Percentiles rank a stretch among this genome's conserved stretches.
Evolutionary conservation across 2,329 filamentous ascomycete genomes (phyloP).

Genomic region (Colletotrichum melonis): DNA sequence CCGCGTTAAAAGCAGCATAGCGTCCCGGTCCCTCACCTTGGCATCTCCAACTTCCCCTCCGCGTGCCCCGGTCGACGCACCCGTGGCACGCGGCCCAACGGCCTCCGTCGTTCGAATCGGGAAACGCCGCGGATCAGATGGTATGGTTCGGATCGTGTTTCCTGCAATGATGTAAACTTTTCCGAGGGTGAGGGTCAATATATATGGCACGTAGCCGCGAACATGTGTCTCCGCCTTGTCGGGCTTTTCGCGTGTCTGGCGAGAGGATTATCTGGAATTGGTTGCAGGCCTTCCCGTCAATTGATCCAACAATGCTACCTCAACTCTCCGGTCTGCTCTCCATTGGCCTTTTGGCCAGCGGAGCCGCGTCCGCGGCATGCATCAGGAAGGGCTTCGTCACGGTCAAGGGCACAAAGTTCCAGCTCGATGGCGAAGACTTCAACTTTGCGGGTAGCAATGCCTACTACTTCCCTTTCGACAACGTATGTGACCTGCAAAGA

Average conservation of each 20-base stretch:
- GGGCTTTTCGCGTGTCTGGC: not conserved
- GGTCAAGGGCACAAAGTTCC: conserved; percentile 60
- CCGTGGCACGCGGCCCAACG: conserved; percentile 28
- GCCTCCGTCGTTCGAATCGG: conserved; percentile 25
- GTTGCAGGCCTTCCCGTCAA: not conserved
- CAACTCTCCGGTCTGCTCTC: conserved; percentile 32
- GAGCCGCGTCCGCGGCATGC: conserved; percentile 26
- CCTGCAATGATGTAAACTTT: not conserved
- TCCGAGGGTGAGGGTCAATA: conserved; percentile 2
- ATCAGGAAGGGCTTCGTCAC: conserved; percentile 58
- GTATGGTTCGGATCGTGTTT: not conserved
- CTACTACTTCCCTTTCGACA: conserved; percentile 66
- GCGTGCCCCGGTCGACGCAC: not conserved
- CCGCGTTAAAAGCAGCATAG: conserved; percentile 18
- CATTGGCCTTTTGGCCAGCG: conserved; percentile 31
- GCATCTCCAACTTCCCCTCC: conserved; percentile 19
- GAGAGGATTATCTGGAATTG: not conserved
- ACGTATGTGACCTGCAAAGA: conserved; percentile 47
- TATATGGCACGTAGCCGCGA: conserved; percentile 5
- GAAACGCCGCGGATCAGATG: not conserved
- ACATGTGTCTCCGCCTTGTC: too few species aligned
- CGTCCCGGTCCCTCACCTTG: not conserved
- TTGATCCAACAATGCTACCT: conserved; percentile 9
- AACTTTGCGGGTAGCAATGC: conserved; percentile 69
- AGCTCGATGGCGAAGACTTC: conserved; percentile 65